Conservation (phyloP, 2,329 filamentous ascomycete genomes). For the Pseudogymnoascus sp. region DNA sequence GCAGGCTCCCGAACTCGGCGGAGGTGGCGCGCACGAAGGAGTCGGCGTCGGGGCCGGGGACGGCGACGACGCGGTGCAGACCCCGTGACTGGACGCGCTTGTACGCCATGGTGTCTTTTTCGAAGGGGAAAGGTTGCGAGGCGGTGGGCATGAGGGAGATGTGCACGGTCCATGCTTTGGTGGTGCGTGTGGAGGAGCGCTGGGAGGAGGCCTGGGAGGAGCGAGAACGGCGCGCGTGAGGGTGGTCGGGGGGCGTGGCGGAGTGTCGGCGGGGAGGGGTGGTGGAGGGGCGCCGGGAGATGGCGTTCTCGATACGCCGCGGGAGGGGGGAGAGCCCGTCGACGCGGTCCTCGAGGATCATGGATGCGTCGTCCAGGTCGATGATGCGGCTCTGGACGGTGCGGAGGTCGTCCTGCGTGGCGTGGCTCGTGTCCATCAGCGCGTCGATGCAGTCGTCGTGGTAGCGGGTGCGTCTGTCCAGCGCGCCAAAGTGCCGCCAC, state of each 20-base stretch:
- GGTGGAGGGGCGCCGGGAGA: too few species aligned
- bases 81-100: conserved; percentile 53
- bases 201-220: background rate
- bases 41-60: conserved; percentile 40
- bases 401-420: conserved; percentile 22
- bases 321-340: conserved; percentile 20
- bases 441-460: conserved; percentile 47
- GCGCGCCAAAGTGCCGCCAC: conserved; percentile 41
- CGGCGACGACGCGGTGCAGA: conserved; percentile 48
- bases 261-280: conserved; percentile 24
- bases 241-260: conserved; percentile 19
- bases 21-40: conserved; percentile 43
- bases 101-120: conserved; percentile 53
- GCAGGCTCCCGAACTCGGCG: conserved; percentile 40
- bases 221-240: conserved; percentile 9
- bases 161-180: conserved; percentile 50
- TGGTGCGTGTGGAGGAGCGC: conserved; percentile 19
- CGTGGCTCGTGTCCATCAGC: conserved; percentile 34
- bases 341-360: conserved; percentile 26
- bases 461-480: conserved; percentile 41
- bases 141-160: conserved; percentile 48
- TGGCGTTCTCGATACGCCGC: conserved; percentile 11
- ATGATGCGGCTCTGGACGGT: conserved; percentile 24
- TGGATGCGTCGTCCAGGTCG: conserved; percentile 28
- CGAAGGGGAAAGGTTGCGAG: conserved; percentile 49